Evolutionary conservation across 805 yeast species (phyloP).

Genomic region (Candida piceae): DNA sequence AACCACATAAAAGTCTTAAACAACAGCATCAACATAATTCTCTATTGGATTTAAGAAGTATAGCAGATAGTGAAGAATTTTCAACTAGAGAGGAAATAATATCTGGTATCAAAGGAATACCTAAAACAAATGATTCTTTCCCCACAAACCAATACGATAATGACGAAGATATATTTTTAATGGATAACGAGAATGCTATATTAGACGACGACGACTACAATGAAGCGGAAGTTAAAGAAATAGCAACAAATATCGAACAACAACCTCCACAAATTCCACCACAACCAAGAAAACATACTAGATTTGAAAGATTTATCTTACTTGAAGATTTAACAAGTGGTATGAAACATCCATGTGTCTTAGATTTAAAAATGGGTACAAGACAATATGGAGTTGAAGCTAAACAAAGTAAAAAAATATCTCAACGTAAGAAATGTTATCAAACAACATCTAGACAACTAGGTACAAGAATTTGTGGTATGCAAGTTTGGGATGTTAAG

Average conservation of each 20-base stretch:
- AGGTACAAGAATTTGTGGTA: constrained; percentile 93
- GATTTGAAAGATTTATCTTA: constrained; percentile 76
- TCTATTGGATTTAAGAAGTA: constrained; percentile 17
- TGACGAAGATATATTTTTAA: constrained; percentile 5
- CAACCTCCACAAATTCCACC: constrained; percentile 1
- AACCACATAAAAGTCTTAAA: too few relatives aligned
- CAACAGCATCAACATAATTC: constrained; percentile 17
- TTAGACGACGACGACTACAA: constrained; percentile 13
- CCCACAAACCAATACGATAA: too few relatives aligned
- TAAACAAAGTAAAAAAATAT: constrained; percentile 55
- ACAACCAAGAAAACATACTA: constrained; percentile 32
- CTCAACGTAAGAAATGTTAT: constrained; percentile 79
- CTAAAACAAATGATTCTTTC: constrained; percentile 9
- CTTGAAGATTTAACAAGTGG: constrained; percentile 87
- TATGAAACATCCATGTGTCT: constrained; percentile 79
- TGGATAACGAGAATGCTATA: constrained; percentile 14
- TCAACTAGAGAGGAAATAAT: constrained; percentile 27
- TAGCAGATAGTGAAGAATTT: constrained; percentile 15
- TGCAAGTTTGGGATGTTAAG: constrained; percentile 70
- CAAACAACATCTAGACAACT: constrained; percentile 73
- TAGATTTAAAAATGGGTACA: constrained; percentile 97
- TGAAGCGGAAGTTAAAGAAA: background rate
- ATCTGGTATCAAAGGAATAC: constrained; percentile 37
- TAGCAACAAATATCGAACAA: constrained; percentile 2
- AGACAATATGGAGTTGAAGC: constrained; percentile 98